These are phyloP conservation scores for Epichloe bromicola DNA, from an alignment of 2,329 filamentous ascomycete genomes.

Conservation along the genomic window DNA sequence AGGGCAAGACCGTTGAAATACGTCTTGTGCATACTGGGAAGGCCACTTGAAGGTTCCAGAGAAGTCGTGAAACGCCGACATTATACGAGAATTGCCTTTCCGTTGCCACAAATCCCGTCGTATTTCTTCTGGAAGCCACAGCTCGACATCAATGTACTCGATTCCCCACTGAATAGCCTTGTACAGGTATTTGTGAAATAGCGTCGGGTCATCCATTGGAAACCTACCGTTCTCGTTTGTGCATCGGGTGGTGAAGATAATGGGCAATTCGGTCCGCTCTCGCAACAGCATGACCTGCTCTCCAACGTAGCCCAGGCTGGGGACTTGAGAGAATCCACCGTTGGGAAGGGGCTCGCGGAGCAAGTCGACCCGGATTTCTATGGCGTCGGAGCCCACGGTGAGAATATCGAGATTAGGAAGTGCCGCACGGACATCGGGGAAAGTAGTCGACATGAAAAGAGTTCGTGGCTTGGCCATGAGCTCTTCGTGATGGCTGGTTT, in stretches of 20 bases:
- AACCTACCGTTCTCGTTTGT: conserved; percentile 73
- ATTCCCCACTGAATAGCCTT: conserved; percentile 80
- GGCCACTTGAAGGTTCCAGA: conserved; percentile 77
- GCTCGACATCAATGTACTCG: conserved; percentile 80
- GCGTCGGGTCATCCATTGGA: conserved; percentile 62
- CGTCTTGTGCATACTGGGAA: conserved; percentile 53
- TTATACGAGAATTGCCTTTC: conserved; percentile 69
- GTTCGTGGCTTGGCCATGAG: conserved; percentile 67
- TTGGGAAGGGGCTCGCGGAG: conserved; percentile 57
- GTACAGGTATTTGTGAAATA: conserved; percentile 71
- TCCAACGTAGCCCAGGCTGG: conserved; percentile 72
- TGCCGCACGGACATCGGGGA: conserved; percentile 71
- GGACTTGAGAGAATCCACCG: conserved; percentile 49
- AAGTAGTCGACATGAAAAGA: conserved; percentile 78
- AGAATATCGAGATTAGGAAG: conserved; percentile 77
- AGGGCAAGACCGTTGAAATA: conserved; percentile 58
- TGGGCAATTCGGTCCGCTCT: conserved; percentile 75
- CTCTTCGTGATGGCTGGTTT: conserved; percentile 65
- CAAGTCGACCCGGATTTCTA: conserved; percentile 74
- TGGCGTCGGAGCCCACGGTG: conserved; percentile 74
- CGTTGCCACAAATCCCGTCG: conserved; percentile 52
- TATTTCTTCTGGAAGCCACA: conserved; percentile 73
- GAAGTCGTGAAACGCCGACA: conserved; percentile 87
- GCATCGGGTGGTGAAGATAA: conserved; percentile 79
- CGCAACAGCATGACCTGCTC: conserved; percentile 76